Percentiles rank a stretch among this genome's conserved stretches.
Conservation (phyloP, 2,329 filamentous ascomycete genomes). For the Hymenoscyphus infarciens region DNA sequence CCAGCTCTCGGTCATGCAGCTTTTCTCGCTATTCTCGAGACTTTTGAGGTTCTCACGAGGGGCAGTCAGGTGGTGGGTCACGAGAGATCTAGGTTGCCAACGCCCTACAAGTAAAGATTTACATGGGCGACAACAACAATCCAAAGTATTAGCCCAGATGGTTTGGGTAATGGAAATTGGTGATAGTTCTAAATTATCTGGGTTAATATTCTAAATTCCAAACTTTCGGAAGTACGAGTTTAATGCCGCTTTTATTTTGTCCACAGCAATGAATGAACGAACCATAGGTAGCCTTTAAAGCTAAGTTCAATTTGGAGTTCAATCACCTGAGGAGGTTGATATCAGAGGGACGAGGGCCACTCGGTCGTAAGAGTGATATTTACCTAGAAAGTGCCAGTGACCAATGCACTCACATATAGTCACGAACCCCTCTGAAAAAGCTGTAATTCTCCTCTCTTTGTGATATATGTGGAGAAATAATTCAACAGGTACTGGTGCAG, state of each 20-base stretch:
- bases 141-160: too few species aligned
- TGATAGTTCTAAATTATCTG: too few species aligned
- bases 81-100: constrained; percentile 9
- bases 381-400: not conserved
- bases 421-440: not conserved
- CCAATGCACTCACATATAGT: not conserved
- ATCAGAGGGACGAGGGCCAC: not conserved
- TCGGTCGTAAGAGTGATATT: not conserved
- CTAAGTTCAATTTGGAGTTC: too few species aligned
- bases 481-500: not conserved
- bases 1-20: not conserved
- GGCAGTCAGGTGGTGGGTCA: constrained; percentile 19
- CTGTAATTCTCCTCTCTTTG: not conserved
- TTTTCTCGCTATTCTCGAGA: not conserved
- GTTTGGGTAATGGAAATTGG: too few species aligned
- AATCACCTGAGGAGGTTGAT: too few species aligned
- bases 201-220: too few species aligned
- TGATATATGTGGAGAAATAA: not conserved
- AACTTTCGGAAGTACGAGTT: too few species aligned
- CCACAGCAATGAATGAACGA: too few species aligned
- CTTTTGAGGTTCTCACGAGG: constrained; percentile 6
- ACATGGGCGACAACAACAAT: too few species aligned
- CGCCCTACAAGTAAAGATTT: not conserved
- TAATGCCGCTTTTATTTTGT: too few species aligned
- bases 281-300: too few species aligned